Conservation (phyloP, 2,329 filamentous ascomycete genomes). For the Clarireedia monteithiana region DNA sequence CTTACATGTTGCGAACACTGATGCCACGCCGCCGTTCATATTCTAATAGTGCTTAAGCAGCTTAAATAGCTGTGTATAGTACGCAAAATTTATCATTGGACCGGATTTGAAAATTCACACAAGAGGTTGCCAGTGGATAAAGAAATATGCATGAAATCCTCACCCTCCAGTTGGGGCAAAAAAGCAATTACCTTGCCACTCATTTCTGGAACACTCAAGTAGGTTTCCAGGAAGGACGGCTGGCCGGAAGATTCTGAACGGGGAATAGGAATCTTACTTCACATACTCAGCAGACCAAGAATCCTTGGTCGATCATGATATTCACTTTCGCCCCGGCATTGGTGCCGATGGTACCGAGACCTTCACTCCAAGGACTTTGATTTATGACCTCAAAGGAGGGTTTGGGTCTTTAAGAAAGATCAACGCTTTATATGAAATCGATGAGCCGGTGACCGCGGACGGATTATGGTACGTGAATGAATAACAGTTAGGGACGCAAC, state of each 20-base stretch:
- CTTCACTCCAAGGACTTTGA: constrained; percentile 81
- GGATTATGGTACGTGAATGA: constrained; percentile 31
- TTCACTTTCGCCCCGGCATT: constrained; percentile 81
- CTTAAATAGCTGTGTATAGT: too few species aligned
- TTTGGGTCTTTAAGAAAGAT: constrained; percentile 85
- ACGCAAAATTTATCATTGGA: neutral
- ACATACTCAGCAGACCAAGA: constrained; percentile 67
- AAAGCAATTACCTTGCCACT: constrained; percentile 86
- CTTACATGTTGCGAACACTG: too few species aligned
- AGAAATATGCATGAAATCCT: constrained; percentile 82
- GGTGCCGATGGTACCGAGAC: constrained; percentile 82
- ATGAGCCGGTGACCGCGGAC: constrained; percentile 25
- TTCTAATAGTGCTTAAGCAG: too few species aligned
- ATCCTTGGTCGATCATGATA: constrained; percentile 68
- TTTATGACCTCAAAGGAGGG: constrained; percentile 91
- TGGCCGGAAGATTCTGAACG: constrained; percentile 5
- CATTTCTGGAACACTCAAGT: constrained; percentile 98
- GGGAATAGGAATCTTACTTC: constrained; percentile 86
- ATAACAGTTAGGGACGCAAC: constrained; percentile 8
- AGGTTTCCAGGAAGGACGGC: constrained; percentile 9
- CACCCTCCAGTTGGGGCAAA: constrained; percentile 86
- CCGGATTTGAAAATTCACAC: neutral
- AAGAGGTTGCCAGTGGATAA: neutral
- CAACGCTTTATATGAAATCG: constrained; percentile 67
- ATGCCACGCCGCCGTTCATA: too few species aligned